Percentiles rank a stretch among this genome's conserved stretches.
These are phyloP conservation scores for Sugiyamaella boreocaroliniensis DNA, from an alignment of 805 yeast species.

Conservation along the genomic window DNA sequence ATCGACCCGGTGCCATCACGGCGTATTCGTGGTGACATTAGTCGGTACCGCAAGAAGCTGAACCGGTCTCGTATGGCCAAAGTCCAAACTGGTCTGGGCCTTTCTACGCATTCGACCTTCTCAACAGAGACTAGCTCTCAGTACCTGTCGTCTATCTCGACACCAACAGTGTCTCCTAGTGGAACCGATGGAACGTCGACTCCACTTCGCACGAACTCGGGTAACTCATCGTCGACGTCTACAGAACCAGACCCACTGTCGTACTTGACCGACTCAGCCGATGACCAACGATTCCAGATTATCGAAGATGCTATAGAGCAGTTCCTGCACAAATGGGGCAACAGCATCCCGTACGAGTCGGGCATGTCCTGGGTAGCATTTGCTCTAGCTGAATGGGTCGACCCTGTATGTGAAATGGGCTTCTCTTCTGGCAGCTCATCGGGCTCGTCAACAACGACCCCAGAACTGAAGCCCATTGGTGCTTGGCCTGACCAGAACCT, in stretches of 20 bases:
- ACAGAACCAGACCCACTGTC: constrained; percentile 6
- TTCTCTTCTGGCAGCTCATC: background rate
- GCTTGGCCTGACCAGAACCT: constrained; percentile 7
- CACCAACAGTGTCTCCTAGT: background rate
- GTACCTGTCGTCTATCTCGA: constrained; percentile 4
- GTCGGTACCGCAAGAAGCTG: constrained; percentile 21
- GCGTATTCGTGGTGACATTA: constrained; percentile 30
- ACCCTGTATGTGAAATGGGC: constrained; percentile 43
- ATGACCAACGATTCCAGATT: constrained; percentile 15
- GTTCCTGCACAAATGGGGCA: constrained; percentile 75
- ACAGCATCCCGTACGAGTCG: constrained; percentile 65
- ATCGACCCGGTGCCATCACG: constrained; percentile 6
- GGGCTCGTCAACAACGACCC: constrained; percentile 3
- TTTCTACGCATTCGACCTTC: constrained; percentile 3
- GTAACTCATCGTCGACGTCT: background rate
- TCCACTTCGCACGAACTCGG: background rate
- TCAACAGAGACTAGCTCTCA: constrained; percentile 8
- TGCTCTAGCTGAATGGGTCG: constrained; percentile 84
- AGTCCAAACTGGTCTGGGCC: background rate
- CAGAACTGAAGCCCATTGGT: constrained; percentile 12
- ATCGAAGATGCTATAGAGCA: constrained; percentile 55
- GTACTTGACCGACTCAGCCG: constrained; percentile 14
- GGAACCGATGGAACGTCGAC: background rate
- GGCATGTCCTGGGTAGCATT: constrained; percentile 85
- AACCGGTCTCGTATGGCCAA: constrained; percentile 2